Percentiles rank a stretch among this genome's conserved stretches.
These are phyloP conservation scores for Boletus edulis DNA, from an alignment of 768 basidiomycete genomes.

Conservation along the genomic window DNA sequence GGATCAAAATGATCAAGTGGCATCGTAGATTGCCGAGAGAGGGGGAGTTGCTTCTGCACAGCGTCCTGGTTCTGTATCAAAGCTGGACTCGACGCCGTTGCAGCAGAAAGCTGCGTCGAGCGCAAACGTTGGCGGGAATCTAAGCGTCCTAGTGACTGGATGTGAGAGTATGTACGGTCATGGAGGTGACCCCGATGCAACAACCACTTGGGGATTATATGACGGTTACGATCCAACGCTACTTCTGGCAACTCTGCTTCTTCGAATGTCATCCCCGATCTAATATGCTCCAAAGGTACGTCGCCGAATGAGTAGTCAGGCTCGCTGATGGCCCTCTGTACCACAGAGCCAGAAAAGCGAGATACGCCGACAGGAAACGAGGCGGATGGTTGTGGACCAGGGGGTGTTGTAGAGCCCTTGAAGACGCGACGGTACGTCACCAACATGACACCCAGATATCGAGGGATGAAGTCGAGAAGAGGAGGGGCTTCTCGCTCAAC, in stretches of 20 bases:
- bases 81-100: constrained; percentile 71
- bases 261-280: constrained; percentile 47
- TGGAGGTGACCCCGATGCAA: constrained; percentile 49
- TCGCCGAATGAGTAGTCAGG: constrained; percentile 8
- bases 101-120: constrained; percentile 44
- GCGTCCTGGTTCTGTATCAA: constrained; percentile 40
- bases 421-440: constrained; percentile 89
- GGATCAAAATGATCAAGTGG: constrained; percentile 40
- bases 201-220: constrained; percentile 95
- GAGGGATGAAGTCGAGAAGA: constrained; percentile 91
- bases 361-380: constrained; percentile 19
- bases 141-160: constrained; percentile 29
- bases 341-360: constrained; percentile 26
- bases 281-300: constrained; percentile 5
- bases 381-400: constrained; percentile 14
- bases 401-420: constrained; percentile 34
- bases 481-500: constrained; percentile 94
- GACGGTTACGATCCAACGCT: constrained; percentile 85
- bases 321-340: constrained; percentile 29
- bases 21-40: constrained; percentile 39
- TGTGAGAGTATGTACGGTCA: constrained; percentile 49
- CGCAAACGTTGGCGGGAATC: constrained; percentile 37
- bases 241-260: constrained; percentile 95
- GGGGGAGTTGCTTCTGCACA: constrained; percentile 37
- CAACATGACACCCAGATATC: constrained; percentile 97